Evolutionary conservation across 306 rosid genomes (phyloP).

Genomic region (Begonia fuchsioides): DNA sequence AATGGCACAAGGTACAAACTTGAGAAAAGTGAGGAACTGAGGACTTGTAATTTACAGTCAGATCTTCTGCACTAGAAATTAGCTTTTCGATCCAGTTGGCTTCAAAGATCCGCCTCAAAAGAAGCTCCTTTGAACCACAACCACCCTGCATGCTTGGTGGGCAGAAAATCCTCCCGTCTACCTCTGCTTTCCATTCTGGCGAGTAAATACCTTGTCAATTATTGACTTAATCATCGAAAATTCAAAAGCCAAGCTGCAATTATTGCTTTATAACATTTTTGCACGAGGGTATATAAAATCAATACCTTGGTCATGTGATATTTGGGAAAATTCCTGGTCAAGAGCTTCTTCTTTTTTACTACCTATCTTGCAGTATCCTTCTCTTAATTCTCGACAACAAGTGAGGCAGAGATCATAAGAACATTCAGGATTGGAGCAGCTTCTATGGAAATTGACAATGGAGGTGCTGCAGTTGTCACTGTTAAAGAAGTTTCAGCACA

Average conservation of each 20-base stretch:
- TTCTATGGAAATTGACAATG: constrained; percentile 32
- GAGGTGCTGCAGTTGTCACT: constrained; percentile 50
- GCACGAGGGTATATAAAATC: constrained; percentile 2
- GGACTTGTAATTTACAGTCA: constrained; percentile 14
- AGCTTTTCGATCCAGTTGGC: constrained; percentile 19
- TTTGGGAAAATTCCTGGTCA: constrained; percentile 10
- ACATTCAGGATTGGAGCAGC: constrained; percentile 34
- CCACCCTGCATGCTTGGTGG: constrained; percentile 31
- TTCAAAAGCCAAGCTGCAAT: background rate
- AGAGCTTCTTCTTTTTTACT: constrained; percentile 12
- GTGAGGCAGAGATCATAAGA: constrained; percentile 44
- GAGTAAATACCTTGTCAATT: constrained; percentile 2
- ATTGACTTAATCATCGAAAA: constrained; percentile 4
- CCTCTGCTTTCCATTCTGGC: constrained; percentile 21
- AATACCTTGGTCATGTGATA: constrained; percentile 9
- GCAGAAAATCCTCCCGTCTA: constrained; percentile 34
- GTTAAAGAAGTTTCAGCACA: constrained; percentile 2
- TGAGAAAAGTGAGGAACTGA: constrained; percentile 9
- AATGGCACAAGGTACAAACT: constrained; percentile 23
- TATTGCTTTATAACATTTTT: background rate
- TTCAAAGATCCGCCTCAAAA: constrained; percentile 18
- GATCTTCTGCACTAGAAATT: constrained; percentile 18
- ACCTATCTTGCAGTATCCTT: constrained; percentile 17
- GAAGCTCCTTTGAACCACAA: constrained; percentile 26
- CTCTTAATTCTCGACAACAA: constrained; percentile 42